Evolutionary conservation across 208 protist species (phyloP).

Genomic region (Leishmania aethiopica): DNA sequence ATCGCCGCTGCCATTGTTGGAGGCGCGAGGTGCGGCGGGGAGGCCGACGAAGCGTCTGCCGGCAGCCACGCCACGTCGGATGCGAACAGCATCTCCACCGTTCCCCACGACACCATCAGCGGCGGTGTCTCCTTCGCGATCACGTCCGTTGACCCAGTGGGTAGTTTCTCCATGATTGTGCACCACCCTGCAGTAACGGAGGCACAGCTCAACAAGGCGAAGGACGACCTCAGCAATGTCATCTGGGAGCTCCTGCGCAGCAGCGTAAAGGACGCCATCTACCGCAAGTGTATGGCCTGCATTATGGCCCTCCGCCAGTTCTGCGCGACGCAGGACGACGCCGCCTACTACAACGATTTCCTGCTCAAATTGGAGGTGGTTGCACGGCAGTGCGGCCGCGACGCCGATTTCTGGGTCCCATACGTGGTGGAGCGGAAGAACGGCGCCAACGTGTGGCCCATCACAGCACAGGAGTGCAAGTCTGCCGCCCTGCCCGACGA

Average conservation of each 20-base stretch:
- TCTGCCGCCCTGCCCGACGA: constrained; percentile 32
- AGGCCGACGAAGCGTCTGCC: neutral
- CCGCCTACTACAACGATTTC: constrained; percentile 78
- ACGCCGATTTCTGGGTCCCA: constrained; percentile 37
- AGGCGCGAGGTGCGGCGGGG: neutral
- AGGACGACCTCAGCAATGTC: constrained; percentile 62
- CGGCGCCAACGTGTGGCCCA: constrained; percentile 24
- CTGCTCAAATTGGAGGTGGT: constrained; percentile 55
- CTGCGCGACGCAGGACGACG: constrained; percentile 68
- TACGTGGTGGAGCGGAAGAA: constrained; percentile 17
- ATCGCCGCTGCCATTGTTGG: constrained; percentile 9
- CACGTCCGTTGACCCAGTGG: constrained; percentile 52
- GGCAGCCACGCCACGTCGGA: constrained; percentile 10
- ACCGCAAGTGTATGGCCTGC: constrained; percentile 75
- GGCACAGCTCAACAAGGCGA: constrained; percentile 39
- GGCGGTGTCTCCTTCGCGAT: constrained; percentile 7
- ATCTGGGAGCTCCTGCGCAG: constrained; percentile 64
- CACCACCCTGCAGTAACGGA: constrained; percentile 16
- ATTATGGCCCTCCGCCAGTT: constrained; percentile 61
- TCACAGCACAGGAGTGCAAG: constrained; percentile 49
- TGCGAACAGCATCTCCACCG: constrained; percentile 3
- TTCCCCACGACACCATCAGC: constrained; percentile 21
- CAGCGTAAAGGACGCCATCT: constrained; percentile 62
- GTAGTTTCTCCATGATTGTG: constrained; percentile 44
- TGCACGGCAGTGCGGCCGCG: constrained; percentile 33